phyloP scores from a whole-genome alignment of 192 early-diverging fungal genomes.

The Linnemannia exigua region DNA sequence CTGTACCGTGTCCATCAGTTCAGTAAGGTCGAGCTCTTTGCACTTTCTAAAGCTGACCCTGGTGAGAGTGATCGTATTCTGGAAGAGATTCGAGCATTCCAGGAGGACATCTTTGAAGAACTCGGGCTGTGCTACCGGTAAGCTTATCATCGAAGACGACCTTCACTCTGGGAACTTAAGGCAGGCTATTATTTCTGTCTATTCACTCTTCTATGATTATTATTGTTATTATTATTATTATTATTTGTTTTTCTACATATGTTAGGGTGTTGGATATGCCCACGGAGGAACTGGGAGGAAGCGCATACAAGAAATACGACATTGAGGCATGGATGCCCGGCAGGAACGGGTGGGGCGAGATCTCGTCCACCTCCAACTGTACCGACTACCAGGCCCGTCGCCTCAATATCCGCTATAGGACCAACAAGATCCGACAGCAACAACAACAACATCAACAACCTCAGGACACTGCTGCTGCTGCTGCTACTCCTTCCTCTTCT shows the following conservation, averaged over 20 bases:
- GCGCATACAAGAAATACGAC: slow-evolving; percentile 92
- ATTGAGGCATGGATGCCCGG: slow-evolving; percentile 99
- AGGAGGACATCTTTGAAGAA: slow-evolving; percentile 80
- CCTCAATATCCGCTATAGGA: slow-evolving; percentile 79
- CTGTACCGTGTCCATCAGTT: slow-evolving; percentile 96
- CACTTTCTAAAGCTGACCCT: slow-evolving; percentile 68
- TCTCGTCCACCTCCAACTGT: slow-evolving; percentile 92
- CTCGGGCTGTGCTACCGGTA: slow-evolving; percentile 85
- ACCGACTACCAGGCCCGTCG: slow-evolving; percentile 94
- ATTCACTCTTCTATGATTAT: not conserved
- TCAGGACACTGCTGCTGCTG: not conserved
- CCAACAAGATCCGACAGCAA: slow-evolving; percentile 46
- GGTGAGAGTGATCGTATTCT: slow-evolving; percentile 75
- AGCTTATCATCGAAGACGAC: too few species aligned
- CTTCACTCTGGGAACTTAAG: too few species aligned
- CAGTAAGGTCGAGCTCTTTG: slow-evolving; percentile 94
- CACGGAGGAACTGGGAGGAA: slow-evolving; percentile 91
- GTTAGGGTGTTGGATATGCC: slow-evolving; percentile 93
- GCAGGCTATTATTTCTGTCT: not conserved
- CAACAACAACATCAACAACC: too few species aligned
- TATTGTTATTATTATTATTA: too few species aligned
- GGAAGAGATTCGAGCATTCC: slow-evolving; percentile 79
- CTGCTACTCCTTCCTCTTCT: not conserved
- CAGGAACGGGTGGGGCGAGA: slow-evolving; percentile 84
- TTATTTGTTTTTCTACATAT: not conserved